A percentile compares a stretch with the other conserved stretches of the same genome.
These are phyloP conservation scores for Penicillium oxalicum DNA, from an alignment of 2,329 filamentous ascomycete species.

Conservation along the genomic window DNA sequence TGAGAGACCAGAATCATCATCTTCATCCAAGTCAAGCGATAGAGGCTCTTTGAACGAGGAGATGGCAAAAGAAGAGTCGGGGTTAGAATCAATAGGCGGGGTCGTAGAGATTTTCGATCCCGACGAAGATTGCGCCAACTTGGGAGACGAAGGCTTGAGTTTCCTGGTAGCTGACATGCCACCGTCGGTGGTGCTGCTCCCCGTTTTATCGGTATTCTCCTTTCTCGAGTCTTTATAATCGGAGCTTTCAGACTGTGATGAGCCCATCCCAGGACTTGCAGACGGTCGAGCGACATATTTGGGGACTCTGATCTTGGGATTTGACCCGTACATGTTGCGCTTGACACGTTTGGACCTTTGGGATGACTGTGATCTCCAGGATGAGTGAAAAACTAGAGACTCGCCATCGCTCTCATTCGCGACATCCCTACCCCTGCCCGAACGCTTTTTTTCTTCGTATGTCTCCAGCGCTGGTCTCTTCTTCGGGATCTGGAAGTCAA, in stretches of 20 bases:
- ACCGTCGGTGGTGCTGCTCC: slow-evolving; percentile 8
- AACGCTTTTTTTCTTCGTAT: slow-evolving; percentile 22
- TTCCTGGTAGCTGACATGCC: slow-evolving; percentile 24
- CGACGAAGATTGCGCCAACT: not conserved
- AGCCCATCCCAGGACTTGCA: slow-evolving; percentile 5
- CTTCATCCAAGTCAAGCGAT: slow-evolving; percentile 19
- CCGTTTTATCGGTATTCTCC: slow-evolving; percentile 1
- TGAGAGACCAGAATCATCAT: slow-evolving; percentile 22
- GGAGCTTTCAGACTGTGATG: slow-evolving; percentile 4
- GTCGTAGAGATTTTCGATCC: slow-evolving; percentile 24
- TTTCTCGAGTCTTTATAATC: slow-evolving; percentile 3
- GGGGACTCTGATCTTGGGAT: slow-evolving; percentile 11
- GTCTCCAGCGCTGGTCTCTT: slow-evolving; percentile 7
- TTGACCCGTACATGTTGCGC: slow-evolving; percentile 14
- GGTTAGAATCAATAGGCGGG: slow-evolving; percentile 18
- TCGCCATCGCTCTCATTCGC: slow-evolving; percentile 10
- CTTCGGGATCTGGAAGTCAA: slow-evolving; percentile 3
- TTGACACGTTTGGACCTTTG: slow-evolving; percentile 15
- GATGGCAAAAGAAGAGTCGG: slow-evolving; percentile 26
- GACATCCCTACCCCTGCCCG: slow-evolving; percentile 12
- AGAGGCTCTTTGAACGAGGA: slow-evolving; percentile 16
- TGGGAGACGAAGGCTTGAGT: slow-evolving; percentile 15
- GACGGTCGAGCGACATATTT: slow-evolving; percentile 11
- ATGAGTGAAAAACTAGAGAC: not conserved
- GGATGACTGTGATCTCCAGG: slow-evolving; percentile 2